Base-by-base conservation (phyloP, 345 rosid species). In the Isatis tinctoria region DNA sequence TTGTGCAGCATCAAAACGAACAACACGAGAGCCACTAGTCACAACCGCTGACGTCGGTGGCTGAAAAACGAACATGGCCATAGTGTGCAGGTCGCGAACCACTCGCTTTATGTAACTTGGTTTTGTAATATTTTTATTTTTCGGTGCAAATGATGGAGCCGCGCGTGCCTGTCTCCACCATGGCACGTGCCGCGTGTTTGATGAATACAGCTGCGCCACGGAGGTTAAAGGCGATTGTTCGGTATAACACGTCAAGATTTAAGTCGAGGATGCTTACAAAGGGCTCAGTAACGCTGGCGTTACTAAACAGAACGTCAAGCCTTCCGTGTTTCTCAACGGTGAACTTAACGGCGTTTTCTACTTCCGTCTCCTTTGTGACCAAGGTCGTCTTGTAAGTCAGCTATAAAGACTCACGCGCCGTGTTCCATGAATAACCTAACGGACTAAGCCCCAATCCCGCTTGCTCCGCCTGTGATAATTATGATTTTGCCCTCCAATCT, bases 401-500 rank as follows among this genome's bases (percentile, higher is more conserved):
- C 93, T 0, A 74, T 80, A 0, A 94, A 87, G 47, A 91, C 90
- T 27, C 66, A 70, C 28, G 96, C 96, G 0, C 98, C 98, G 10
- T 89, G 75, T 22, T 88, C 80, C 0, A 74, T 83, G 26, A 94
- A 94, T 26, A 94, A 53, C 65, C 82, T 78, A 28, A 73, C 94
- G 18, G 97, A 82, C 54, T 81, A 89, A 47, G 86, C 96, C 1
- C 98, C 98, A 53, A 93, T 94, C 36, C 98, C 98, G 26, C 98
- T 91, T 5, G 97, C 97, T 41, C 83, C 96, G 2, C 98, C 97
- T 0, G 97, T 94, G 30, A 94, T 82, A 33, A 94, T 78, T 13
- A 90, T 95, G 35, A 94, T 85, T 82, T 94, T 94, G 2, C 96
- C 97, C 35, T 85, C 92, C 81, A 94, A 73, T 83, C 98, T 93